Evolutionary conservation across 345 rosid species (phyloP).

Genomic region (Passiflora organensis): DNA sequence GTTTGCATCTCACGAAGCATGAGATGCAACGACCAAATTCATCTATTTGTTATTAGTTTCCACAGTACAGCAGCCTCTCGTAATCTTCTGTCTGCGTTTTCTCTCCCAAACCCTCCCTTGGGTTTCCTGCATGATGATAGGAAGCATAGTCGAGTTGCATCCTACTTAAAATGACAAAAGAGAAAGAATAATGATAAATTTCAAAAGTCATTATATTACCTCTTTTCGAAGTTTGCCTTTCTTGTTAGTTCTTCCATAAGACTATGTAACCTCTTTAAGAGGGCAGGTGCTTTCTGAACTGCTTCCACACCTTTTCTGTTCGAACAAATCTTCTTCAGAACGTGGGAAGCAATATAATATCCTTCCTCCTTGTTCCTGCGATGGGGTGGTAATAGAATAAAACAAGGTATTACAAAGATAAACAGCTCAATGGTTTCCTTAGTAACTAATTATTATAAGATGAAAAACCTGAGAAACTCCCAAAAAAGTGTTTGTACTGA

Average conservation of each 20-base stretch:
- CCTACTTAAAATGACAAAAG: no score
- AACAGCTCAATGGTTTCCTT: background rate
- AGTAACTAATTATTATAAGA: background rate
- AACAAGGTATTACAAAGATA: no score
- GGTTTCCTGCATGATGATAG: slow-evolving; percentile 39
- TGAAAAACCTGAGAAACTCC: slow-evolving; percentile 64
- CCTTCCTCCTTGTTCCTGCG: slow-evolving; percentile 91
- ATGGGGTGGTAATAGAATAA: background rate
- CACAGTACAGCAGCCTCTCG: slow-evolving; percentile 52
- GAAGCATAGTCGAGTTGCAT: no score
- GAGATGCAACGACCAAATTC: background rate
- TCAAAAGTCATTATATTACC: slow-evolving; percentile 23
- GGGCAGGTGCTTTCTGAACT: slow-evolving; percentile 47
- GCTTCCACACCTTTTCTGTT: slow-evolving; percentile 44
- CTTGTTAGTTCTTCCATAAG: slow-evolving; percentile 68
- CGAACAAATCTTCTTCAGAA: slow-evolving; percentile 60
- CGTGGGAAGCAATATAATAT: slow-evolving; percentile 62
- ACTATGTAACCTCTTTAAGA: slow-evolving; percentile 54
- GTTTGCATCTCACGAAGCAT: background rate
- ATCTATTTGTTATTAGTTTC: slow-evolving; percentile 27
- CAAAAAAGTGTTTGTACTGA: slow-evolving; percentile 55
- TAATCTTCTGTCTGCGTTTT: slow-evolving; percentile 54
- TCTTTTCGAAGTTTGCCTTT: slow-evolving; percentile 46
- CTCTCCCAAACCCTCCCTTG: slow-evolving; percentile 34
- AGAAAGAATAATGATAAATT: background rate